Evolutionary conservation across 2,329 filamentous ascomycete genomes (phyloP).

Genomic region (Byssochlamys sp.): DNA sequence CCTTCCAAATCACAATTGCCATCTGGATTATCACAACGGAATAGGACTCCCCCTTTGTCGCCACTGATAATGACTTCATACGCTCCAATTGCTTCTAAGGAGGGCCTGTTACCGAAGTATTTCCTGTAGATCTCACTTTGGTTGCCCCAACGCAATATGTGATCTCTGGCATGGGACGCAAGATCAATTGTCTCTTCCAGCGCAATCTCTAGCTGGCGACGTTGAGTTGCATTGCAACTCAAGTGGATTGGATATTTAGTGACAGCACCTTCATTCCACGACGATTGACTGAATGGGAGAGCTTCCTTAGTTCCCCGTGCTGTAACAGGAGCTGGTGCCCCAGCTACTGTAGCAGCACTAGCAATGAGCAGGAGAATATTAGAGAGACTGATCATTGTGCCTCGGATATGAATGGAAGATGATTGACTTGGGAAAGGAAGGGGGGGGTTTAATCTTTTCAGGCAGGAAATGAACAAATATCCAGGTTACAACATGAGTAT

Average conservation of each 20-base stretch:
- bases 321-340: too few relatives aligned
- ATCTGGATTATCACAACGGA: slow-evolving; percentile 61
- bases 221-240: slow-evolving; percentile 57
- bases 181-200: slow-evolving; percentile 51
- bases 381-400: too few relatives aligned
- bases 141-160: slow-evolving; percentile 43
- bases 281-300: slow-evolving; percentile 7
- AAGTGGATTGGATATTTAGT: slow-evolving; percentile 47
- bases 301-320: neutral
- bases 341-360: too few relatives aligned
- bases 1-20: slow-evolving; percentile 49
- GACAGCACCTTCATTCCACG: slow-evolving; percentile 29
- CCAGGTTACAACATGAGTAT: too few relatives aligned
- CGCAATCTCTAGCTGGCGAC: slow-evolving; percentile 45
- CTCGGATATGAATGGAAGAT: too few relatives aligned
- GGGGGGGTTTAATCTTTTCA: too few relatives aligned
- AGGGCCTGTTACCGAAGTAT: slow-evolving; percentile 56
- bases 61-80: slow-evolving; percentile 51
- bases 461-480: too few relatives aligned
- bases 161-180: slow-evolving; percentile 52
- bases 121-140: slow-evolving; percentile 52
- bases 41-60: slow-evolving; percentile 49
- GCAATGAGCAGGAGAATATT: too few relatives aligned
- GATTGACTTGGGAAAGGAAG: too few relatives aligned
- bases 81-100: slow-evolving; percentile 52